Evolutionary conservation across 1,284 basidiomycete genomes (phyloP).

Genomic region (Ustilago loliicola): DNA sequence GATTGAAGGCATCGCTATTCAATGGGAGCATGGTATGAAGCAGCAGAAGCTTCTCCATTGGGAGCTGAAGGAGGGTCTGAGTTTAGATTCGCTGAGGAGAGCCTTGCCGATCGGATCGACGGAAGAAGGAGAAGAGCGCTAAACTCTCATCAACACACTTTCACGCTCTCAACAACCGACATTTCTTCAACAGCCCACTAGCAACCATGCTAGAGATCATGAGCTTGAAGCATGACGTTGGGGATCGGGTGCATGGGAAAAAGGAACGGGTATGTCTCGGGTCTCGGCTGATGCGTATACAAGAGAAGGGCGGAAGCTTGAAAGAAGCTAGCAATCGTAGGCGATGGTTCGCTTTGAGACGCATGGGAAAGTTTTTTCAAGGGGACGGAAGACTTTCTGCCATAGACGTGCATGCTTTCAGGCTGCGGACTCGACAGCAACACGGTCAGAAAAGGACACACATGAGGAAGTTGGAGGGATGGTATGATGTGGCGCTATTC

Average conservation of each 20-base stretch:
- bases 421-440: neutral
- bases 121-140: neutral
- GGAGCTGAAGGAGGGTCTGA: neutral
- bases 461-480: neutral
- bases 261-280: neutral
- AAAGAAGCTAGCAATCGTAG: neutral
- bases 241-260: neutral
- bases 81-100: neutral
- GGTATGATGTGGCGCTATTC: neutral
- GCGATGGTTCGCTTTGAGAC: too few relatives aligned
- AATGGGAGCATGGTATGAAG: too few relatives aligned
- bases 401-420: neutral
- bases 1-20: too few relatives aligned
- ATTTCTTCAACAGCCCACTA: neutral
- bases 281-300: neutral
- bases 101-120: conserved; percentile 10
- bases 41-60: too few relatives aligned
- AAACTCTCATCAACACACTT: conserved; percentile 2
- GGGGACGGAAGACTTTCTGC: neutral
- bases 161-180: neutral
- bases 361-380: conserved; percentile 3
- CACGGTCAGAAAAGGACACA: neutral
- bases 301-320: neutral
- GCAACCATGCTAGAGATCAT: neutral
- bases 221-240: neutral